Base-by-base conservation (phyloP, 495 filamentous ascomycete genomes). In the Daldinia vernicosa region DNA sequence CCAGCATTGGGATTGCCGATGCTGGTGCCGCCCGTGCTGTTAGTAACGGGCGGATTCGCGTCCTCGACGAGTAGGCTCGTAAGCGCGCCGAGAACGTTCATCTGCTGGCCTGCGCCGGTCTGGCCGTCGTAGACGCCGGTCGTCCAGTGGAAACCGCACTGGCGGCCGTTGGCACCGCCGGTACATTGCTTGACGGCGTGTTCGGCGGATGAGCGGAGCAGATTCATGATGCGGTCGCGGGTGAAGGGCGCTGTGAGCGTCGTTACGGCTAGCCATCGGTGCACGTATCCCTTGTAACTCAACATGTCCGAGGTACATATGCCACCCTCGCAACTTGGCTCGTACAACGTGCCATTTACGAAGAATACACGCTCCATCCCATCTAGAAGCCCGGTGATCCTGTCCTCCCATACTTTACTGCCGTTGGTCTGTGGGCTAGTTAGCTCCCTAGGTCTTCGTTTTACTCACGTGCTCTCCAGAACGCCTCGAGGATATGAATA, bases 261-360 rank as follows among this genome's bases (percentile, higher is more conserved):
- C 4, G 87, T 85, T 6, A 83, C 80, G n/a, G 88, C 88, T 79
- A 97, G 85, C 91, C 92, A 97, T 26, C 93, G 91, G 24, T 92
- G 82, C 15, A 95, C 82, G 80, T 94, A 96, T 35, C 91, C 92
- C 80, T 95, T 97, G 88, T 94, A 97, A 40, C 89, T 92, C 45
- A 86, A 85, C 82, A 94, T 92, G 74, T 95, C 92, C 40, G 88
- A 87, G 62, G 91, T 88, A 81, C 92, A 94, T 72, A 84, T 62
- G 80, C 79, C 67, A 73, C 75, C 78, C 76, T 94, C 92, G 81
- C 93, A 95, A 26, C 87, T 84, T 24, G 86, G 74, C 76, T 95
- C 93, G 70, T 84, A 87, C 24, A 86, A 78, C 7, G 82, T 80
- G 24, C 83, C 80, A 12, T 84, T 68, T 15, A 83, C 76, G 76